Evolutionary conservation across 2,329 filamentous ascomycete genomes (phyloP), one percentile per base, ranked within the genome.

Genomic region (Leptographium lundbergii): DNA sequence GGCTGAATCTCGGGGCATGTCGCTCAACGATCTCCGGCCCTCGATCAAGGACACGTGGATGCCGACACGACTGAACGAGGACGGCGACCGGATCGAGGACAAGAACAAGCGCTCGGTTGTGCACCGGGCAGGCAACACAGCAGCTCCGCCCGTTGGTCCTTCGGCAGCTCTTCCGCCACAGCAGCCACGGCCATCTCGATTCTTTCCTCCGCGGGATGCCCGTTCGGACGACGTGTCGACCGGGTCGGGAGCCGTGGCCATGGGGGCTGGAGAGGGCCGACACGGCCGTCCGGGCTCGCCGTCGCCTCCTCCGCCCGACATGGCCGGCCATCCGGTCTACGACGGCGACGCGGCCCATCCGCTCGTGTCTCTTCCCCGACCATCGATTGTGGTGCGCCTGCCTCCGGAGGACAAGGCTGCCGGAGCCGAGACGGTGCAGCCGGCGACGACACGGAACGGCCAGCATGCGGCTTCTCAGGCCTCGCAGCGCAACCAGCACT

Each of bases 381-480:
- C 84, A 9, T 79, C 86, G 58, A 89, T 89, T 36, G 81, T 90
- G 29, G 91, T 97, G 14, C 90, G 86, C 68, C 79, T 97, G 4
- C 91, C 89, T 3, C 59, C 69, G 14, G 89, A 88, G 9, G 68
- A 74, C 22, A 69, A 72, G 55, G 67, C 74, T 5, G 53, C 45
- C 14, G 53, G 24, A 17, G 24, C 27, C 10, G 61, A 32, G 27
- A 11, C 25, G 22, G 5, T 24, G 6, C 10, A 10, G 5, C 6
- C 24, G n/a, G 4, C 25, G 56, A 25, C 24, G 10, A 24, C 22
- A 25, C 48, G 45, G 14, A 45, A 45, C 27, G 42, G 22, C 34
- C 52, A 11, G 39, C 57, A 47, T 27, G 5, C 4, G 14, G 50
- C 25, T 14, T 22, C 53, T 6, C 27, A 34, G 32, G 39, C 57